Percentiles rank a stretch among this genome's conserved stretches.
Evolutionary conservation across 2,329 filamentous ascomycete genomes (phyloP).

Genomic region (Scedosporium aurantiacum): DNA sequence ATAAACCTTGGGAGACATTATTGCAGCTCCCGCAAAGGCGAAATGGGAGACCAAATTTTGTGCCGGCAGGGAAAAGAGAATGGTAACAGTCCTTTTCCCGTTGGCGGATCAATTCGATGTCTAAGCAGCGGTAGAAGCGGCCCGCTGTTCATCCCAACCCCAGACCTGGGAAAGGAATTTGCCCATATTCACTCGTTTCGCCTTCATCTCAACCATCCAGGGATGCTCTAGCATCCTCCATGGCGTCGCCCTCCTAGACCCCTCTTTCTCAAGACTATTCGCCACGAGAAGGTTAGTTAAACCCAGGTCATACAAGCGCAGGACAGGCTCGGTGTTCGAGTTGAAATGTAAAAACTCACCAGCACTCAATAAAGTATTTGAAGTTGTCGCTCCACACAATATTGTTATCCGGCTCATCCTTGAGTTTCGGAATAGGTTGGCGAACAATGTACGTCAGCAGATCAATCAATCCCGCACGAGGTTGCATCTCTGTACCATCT

Average conservation of each 20-base stretch:
- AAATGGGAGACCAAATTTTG: neutral
- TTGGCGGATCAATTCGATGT: neutral
- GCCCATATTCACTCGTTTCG: slow-evolving; percentile 94
- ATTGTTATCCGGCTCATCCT: slow-evolving; percentile 80
- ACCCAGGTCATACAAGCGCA: slow-evolving; percentile 8
- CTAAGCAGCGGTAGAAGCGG: neutral
- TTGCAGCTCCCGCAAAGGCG: neutral
- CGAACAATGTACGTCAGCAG: slow-evolving; percentile 94
- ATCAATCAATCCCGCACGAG: slow-evolving; percentile 84
- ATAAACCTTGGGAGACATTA: neutral
- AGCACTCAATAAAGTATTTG: slow-evolving; percentile 99
- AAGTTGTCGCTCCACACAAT: slow-evolving; percentile 96
- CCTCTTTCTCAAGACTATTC: slow-evolving; percentile 82
- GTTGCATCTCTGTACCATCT: slow-evolving; percentile 91
- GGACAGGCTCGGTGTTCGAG: neutral
- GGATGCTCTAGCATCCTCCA: slow-evolving; percentile 99
- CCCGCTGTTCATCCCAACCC: slow-evolving; percentile 70
- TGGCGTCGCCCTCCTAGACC: slow-evolving; percentile 73
- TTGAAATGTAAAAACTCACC: slow-evolving; percentile 50
- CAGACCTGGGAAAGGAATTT: slow-evolving; percentile 90
- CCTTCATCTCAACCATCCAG: slow-evolving; percentile 95
- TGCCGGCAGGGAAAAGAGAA: neutral
- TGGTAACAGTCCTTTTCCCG: neutral
- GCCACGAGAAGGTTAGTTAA: slow-evolving; percentile 9
- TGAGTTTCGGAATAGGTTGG: slow-evolving; percentile 87